Percentiles rank a stretch among this genome's conserved stretches.
Conservation (phyloP, 805 yeast species). For the Yamadazyma endophytica region DNA sequence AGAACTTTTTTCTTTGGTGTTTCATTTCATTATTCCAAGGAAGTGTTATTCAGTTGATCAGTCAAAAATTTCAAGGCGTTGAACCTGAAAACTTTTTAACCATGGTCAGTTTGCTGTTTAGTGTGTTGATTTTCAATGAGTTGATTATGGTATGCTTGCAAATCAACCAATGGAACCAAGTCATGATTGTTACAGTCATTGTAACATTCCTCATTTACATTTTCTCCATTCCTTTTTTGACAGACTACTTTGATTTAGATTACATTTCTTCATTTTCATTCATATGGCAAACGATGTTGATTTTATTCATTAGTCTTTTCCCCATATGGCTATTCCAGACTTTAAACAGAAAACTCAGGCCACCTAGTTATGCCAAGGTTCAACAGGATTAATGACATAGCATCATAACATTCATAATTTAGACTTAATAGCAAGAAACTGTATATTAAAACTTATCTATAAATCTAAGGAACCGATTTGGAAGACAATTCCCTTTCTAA, state of each 20-base stretch:
- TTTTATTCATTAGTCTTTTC: conserved; percentile 64
- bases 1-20: conserved; percentile 90
- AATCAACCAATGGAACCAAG: conserved; percentile 84
- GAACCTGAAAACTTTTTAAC: conserved; percentile 48
- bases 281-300: conserved; percentile 64
- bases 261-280: conserved; percentile 58
- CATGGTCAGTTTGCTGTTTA: conserved; percentile 85
- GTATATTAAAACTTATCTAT: no score
- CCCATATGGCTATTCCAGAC: conserved; percentile 89
- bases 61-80: conserved; percentile 74
- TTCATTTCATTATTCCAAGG: conserved; percentile 91
- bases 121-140: conserved; percentile 79
- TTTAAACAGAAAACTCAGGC: conserved; percentile 70
- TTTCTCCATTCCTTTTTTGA: conserved; percentile 75
- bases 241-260: conserved; percentile 78
- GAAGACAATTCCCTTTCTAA: no score
- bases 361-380: conserved; percentile 96
- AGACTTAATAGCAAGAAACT: no score
- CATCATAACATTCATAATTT: no score
- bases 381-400: conserved; percentile 75
- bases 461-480: no score
- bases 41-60: conserved; percentile 69
- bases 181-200: conserved; percentile 70
- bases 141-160: conserved; percentile 90
- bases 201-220: conserved; percentile 65